phyloP scores from a whole-genome alignment of 192 early-diverging fungal species.

The Physocladia obscura region DNA sequence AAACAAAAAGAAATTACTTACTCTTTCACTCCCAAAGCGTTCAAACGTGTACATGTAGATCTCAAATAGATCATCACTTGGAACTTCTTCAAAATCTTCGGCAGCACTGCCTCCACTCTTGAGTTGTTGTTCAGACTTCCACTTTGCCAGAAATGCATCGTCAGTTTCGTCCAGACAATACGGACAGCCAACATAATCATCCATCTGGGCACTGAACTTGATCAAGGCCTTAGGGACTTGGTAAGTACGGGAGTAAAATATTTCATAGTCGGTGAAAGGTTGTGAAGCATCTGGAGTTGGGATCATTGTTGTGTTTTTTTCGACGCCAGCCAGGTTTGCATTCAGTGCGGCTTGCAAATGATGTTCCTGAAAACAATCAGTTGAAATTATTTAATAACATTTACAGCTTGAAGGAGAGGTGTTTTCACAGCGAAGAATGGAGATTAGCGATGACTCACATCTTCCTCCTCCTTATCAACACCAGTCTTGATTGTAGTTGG shows the following conservation, averaged over 20 bases:
- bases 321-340: slow-evolving; percentile 62
- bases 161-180: slow-evolving; percentile 93
- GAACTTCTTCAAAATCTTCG: slow-evolving; percentile 32
- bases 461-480: slow-evolving; percentile 97
- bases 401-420: background rate
- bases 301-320: slow-evolving; percentile 70
- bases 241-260: slow-evolving; percentile 66
- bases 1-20: slow-evolving; percentile 18
- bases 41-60: slow-evolving; percentile 76
- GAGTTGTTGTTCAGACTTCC: slow-evolving; percentile 42
- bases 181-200: slow-evolving; percentile 81
- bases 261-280: slow-evolving; percentile 62
- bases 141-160: slow-evolving; percentile 48
- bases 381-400: background rate
- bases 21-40: slow-evolving; percentile 64
- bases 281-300: slow-evolving; percentile 90
- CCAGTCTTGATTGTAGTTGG: slow-evolving; percentile 78
- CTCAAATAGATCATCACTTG: slow-evolving; percentile 75
- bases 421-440: background rate
- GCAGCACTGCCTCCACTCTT: background rate
- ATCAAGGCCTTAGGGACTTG: slow-evolving; percentile 77
- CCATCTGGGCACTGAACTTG: slow-evolving; percentile 81
- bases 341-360: slow-evolving; percentile 91
- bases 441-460: slow-evolving; percentile 53
- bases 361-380: slow-evolving; percentile 68